These are phyloP conservation scores for Fusarium piperis DNA, from an alignment of 2,329 filamentous ascomycete genomes.

Conservation along the genomic window DNA sequence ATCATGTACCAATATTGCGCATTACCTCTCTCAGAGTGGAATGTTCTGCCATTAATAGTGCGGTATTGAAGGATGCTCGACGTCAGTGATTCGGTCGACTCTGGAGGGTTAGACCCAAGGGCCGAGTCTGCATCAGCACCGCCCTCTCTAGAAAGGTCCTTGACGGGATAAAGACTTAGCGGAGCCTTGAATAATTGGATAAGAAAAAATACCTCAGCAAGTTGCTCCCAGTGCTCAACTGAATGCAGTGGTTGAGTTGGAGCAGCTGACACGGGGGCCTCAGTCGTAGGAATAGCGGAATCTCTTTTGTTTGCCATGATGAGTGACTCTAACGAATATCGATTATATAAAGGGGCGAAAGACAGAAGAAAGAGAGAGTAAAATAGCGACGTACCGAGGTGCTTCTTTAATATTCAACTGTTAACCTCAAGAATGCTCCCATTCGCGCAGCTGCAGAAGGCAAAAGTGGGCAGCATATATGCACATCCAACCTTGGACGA, in stretches of 20 bases:
- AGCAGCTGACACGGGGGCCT: background rate
- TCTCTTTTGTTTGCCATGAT: background rate
- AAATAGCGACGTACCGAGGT: background rate
- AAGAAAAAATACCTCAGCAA: background rate
- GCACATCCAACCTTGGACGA: background rate
- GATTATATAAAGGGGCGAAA: background rate
- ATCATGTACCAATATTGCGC: constrained; percentile 6
- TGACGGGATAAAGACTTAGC: background rate
- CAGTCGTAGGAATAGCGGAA: background rate
- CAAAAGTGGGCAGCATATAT: background rate
- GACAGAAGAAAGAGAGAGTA: background rate
- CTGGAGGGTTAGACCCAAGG: background rate
- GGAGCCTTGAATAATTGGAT: background rate
- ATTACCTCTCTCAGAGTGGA: constrained; percentile 21
- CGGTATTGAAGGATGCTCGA: constrained; percentile 25
- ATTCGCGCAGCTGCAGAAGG: background rate
- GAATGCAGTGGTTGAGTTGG: background rate
- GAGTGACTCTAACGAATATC: background rate
- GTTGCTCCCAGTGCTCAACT: background rate
- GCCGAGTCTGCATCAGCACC: constrained; percentile 12
- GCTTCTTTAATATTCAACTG: background rate
- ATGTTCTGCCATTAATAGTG: constrained; percentile 26
- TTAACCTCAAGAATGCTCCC: background rate
- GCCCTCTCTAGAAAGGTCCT: background rate
- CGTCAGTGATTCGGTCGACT: constrained; percentile 26